These are phyloP conservation scores for Penicillium coffeae DNA, from an alignment of 495 filamentous ascomycete genomes.

Conservation along the genomic window DNA sequence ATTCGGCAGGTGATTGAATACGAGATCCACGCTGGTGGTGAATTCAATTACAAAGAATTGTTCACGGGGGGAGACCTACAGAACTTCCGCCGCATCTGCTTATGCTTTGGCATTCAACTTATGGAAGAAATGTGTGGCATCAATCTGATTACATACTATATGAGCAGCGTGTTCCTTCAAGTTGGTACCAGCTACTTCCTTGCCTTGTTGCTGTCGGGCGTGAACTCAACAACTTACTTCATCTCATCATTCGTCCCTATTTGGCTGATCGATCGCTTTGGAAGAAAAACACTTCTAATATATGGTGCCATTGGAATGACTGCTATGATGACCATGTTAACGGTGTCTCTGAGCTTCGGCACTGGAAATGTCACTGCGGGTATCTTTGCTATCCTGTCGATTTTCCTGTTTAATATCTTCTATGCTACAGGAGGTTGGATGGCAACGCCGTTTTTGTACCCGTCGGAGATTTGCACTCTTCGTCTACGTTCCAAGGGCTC, in stretches of 20 bases:
- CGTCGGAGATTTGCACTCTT: slow-evolving; percentile 34
- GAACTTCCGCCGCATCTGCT: too few relatives aligned
- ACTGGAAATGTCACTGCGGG: slow-evolving; percentile 18
- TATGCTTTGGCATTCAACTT: too few relatives aligned
- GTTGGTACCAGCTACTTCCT: too few relatives aligned
- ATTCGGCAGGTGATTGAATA: too few relatives aligned
- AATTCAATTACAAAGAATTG: too few relatives aligned
- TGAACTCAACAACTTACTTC: slow-evolving; percentile 43
- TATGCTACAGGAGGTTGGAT: slow-evolving; percentile 16
- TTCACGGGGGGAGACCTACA: too few relatives aligned
- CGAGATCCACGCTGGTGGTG: too few relatives aligned
- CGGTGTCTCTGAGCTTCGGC: slow-evolving; percentile 34
- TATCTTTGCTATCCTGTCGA: slow-evolving; percentile 19
- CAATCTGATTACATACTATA: too few relatives aligned
- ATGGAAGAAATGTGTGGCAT: too few relatives aligned
- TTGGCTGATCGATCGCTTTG: slow-evolving; percentile 18
- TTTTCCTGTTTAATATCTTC: slow-evolving; percentile 16
- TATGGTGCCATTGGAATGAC: slow-evolving; percentile 23
- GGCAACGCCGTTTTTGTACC: slow-evolving; percentile 35
- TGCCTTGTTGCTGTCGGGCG: too few relatives aligned
- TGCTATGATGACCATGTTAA: slow-evolving; percentile 26
- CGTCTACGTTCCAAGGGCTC: slow-evolving; percentile 22
- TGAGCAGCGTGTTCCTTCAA: too few relatives aligned
- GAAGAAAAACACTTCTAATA: slow-evolving; percentile 30
- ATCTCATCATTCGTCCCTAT: slow-evolving; percentile 16